Base-by-base conservation (phyloP, 2,329 filamentous ascomycete species). In the Dothiorella sarmentorum region DNA sequence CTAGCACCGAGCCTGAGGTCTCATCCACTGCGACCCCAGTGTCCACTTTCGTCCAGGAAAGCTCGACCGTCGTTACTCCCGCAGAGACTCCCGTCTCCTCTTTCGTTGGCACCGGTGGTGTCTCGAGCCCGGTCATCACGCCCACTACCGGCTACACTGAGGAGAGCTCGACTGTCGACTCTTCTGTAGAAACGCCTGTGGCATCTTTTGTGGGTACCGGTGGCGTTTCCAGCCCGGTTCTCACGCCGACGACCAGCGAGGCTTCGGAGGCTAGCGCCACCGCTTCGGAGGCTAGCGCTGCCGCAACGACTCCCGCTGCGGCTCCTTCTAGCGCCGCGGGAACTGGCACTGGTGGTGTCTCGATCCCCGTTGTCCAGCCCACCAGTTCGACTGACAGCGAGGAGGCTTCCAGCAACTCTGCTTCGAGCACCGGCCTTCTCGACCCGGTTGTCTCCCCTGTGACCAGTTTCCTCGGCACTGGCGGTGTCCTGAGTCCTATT, bases 291-390 rank as follows among this genome's bases (percentile, higher is more conserved):
- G 29, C 35, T 15, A 40, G 10, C 29, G 2, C 31, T 17, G 22
- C 27, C 20, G 40, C 53, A 24, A 13, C 29, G 6, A 57, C 29
- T 37, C 26, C 33, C 26, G 53, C 13, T 15, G 18, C 33, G 24
- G 53, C 13, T 15, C 13, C 27, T 24, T 53, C 49, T 10, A 53
- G 38, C 38, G 52, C 38, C 13, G 56, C 44, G 4, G 56, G 44
- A 17, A 55, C 57, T 9, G 57, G 57, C 7, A 59, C 57, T 38
- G 57, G 47, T 22, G 52, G 58, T 13, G 42, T 57, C n/a, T 57
- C 58, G 15, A 44, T 56, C 11, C 53, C 58, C 13, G 27, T 60
- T 18, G 38, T 60, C 11, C 58, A 56, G 58, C 58, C 49, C 38
- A 55, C 58, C 17, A 59, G 29, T 27, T 45, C 47, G 9, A 10